These are phyloP conservation scores for Diaporthe amygdali DNA, from an alignment of 2,329 filamentous ascomycete genomes.

Conservation along the genomic window DNA sequence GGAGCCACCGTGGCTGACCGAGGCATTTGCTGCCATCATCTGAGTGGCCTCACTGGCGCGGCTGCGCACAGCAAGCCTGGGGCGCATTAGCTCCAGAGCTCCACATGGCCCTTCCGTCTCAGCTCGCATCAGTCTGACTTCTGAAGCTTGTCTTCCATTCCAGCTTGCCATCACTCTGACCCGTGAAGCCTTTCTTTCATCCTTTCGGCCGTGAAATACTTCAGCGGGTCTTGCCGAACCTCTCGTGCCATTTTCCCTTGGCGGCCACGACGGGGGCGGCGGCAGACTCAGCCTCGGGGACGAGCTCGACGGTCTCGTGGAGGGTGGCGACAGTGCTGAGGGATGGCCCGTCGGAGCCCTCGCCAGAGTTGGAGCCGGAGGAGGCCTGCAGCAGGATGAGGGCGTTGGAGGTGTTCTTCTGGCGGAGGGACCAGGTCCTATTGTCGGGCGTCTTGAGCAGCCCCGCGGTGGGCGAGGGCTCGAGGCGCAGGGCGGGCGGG, in stretches of 20 bases:
- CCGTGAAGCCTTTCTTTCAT: neutral
- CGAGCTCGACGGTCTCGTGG: slow-evolving; percentile 67
- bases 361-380: neutral
- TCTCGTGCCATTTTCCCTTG: slow-evolving; percentile 66
- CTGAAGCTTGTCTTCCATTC: too few relatives aligned
- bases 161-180: too few relatives aligned
- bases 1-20: neutral
- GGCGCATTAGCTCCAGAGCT: too few relatives aligned
- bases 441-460: slow-evolving; percentile 53
- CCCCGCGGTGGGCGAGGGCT: slow-evolving; percentile 56
- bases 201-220: too few relatives aligned
- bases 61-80: neutral
- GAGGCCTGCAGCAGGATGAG: slow-evolving; percentile 56
- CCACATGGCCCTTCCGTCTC: too few relatives aligned
- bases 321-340: slow-evolving; percentile 59
- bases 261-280: slow-evolving; percentile 35
- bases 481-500: slow-evolving; percentile 55
- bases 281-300: slow-evolving; percentile 42
- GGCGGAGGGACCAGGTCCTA: slow-evolving; percentile 63
- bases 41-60: too few relatives aligned
- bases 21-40: neutral
- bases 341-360: slow-evolving; percentile 30
- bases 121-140: too few relatives aligned
- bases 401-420: slow-evolving; percentile 73
- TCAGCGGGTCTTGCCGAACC: slow-evolving; percentile 55